These are phyloP conservation scores for Aaosphaeria pasadenensis DNA, from an alignment of 2,329 filamentous ascomycete genomes.

Conservation along the genomic window DNA sequence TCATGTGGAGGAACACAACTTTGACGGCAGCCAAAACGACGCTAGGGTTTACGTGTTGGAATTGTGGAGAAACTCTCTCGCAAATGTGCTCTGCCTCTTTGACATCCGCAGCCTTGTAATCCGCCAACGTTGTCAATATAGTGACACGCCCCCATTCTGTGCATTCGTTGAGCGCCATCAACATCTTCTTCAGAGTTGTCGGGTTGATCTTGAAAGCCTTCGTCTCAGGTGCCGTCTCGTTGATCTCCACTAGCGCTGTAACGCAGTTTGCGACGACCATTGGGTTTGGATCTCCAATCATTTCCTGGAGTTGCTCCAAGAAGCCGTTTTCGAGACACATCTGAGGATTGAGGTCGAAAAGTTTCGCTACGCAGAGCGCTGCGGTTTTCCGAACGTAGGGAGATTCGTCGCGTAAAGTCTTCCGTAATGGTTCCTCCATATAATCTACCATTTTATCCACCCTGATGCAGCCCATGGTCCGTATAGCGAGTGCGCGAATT, in stretches of 20 bases:
- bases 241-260: slow-evolving; percentile 87
- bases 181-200: slow-evolving; percentile 84
- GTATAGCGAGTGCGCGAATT: slow-evolving; percentile 88
- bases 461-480: slow-evolving; percentile 97
- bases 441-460: slow-evolving; percentile 99
- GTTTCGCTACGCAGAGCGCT: slow-evolving; percentile 94
- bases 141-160: slow-evolving; percentile 98
- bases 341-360: slow-evolving; percentile 88
- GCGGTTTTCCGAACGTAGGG: slow-evolving; percentile 98
- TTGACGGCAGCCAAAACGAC: slow-evolving; percentile 98
- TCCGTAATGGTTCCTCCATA: slow-evolving; percentile 96
- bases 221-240: slow-evolving; percentile 86
- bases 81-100: slow-evolving; percentile 99
- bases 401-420: slow-evolving; percentile 94
- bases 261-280: slow-evolving; percentile 99
- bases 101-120: slow-evolving; percentile 81
- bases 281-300: slow-evolving; percentile 96
- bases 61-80: slow-evolving; percentile 91
- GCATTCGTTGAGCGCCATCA: slow-evolving; percentile 96
- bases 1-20: slow-evolving; percentile 96
- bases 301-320: slow-evolving; percentile 85
- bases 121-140: slow-evolving; percentile 82
- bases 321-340: slow-evolving; percentile 98
- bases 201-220: slow-evolving; percentile 80
- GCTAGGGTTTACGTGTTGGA: slow-evolving; percentile 96